These are phyloP conservation scores for Botrytis tulipae DNA, from an alignment of 2,329 filamentous ascomycete species.

Conservation along the genomic window DNA sequence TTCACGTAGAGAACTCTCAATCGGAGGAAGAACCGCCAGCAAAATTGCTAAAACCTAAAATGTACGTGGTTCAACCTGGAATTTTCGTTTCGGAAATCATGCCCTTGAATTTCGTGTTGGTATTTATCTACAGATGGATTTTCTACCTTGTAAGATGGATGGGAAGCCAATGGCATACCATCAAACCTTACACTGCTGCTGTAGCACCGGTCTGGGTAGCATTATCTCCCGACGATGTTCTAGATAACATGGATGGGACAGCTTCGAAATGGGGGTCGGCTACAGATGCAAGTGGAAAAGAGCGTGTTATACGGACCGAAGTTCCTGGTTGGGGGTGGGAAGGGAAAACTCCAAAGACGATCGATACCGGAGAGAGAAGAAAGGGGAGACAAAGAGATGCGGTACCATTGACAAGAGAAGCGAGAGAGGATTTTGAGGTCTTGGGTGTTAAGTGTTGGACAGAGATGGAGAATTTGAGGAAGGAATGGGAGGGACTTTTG, in stretches of 20 bases:
- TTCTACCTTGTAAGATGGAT: slow-evolving; percentile 73
- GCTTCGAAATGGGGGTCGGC: slow-evolving; percentile 83
- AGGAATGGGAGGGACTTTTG: slow-evolving; percentile 55
- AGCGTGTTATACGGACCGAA: slow-evolving; percentile 71
- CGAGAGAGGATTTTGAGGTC: slow-evolving; percentile 59
- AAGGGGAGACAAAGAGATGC: slow-evolving; percentile 60
- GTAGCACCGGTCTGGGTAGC: slow-evolving; percentile 75
- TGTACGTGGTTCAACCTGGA: slow-evolving; percentile 83
- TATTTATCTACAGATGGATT: slow-evolving; percentile 63
- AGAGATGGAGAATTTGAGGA: slow-evolving; percentile 69
- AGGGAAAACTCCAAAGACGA: slow-evolving; percentile 50
- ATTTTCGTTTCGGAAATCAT: slow-evolving; percentile 81
- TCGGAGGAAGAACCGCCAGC: slow-evolving; percentile 22
- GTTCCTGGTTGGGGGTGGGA: slow-evolving; percentile 82
- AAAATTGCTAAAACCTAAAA: slow-evolving; percentile 50
- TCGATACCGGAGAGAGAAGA: slow-evolving; percentile 47
- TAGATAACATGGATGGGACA: slow-evolving; percentile 55
- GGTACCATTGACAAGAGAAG: slow-evolving; percentile 58
- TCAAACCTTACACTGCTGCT: slow-evolving; percentile 74
- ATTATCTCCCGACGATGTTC: slow-evolving; percentile 61
- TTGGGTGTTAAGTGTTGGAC: slow-evolving; percentile 62
- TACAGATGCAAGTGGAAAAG: slow-evolving; percentile 56
- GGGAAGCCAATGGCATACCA: slow-evolving; percentile 85
- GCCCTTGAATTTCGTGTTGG: slow-evolving; percentile 67
- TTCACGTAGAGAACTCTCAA: slow-evolving; percentile 10